These are phyloP conservation scores for Alternaria novae-zelandiae DNA, from an alignment of 2,329 filamentous ascomycete species.

Conservation along the genomic window DNA sequence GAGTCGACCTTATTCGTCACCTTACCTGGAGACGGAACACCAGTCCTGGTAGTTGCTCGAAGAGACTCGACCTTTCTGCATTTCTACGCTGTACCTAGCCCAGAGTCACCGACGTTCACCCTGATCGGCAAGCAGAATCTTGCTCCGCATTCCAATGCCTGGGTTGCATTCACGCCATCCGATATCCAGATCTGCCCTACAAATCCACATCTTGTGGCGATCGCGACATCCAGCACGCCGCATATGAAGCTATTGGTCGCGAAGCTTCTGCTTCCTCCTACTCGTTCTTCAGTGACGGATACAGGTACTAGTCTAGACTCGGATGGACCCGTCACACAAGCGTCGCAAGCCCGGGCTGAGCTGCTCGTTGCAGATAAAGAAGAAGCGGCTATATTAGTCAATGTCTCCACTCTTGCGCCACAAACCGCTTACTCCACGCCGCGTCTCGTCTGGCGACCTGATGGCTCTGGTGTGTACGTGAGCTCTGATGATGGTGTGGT, in stretches of 20 bases:
- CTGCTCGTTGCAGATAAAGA: slow-evolving; percentile 62
- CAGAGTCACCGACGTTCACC: slow-evolving; percentile 15
- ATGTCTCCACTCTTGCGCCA: slow-evolving; percentile 66
- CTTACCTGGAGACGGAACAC: slow-evolving; percentile 54
- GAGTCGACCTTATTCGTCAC: slow-evolving; percentile 62
- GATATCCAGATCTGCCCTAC: slow-evolving; percentile 62
- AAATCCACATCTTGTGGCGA: slow-evolving; percentile 61
- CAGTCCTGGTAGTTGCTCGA: slow-evolving; percentile 61
- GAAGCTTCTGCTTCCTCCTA: slow-evolving; percentile 60
- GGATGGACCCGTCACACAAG: slow-evolving; percentile 52
- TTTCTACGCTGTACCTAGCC: slow-evolving; percentile 56
- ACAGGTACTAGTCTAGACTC: slow-evolving; percentile 7
- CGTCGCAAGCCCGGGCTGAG: slow-evolving; percentile 59
- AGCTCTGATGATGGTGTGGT: slow-evolving; percentile 70
- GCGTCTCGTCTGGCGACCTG: slow-evolving; percentile 66
- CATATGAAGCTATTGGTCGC: slow-evolving; percentile 69
- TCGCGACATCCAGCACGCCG: slow-evolving; percentile 66
- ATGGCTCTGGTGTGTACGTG: slow-evolving; percentile 68
- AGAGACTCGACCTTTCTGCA: slow-evolving; percentile 66
- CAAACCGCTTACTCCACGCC: slow-evolving; percentile 68
- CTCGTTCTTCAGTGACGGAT: slow-evolving; percentile 6
- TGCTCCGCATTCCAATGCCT: slow-evolving; percentile 68
- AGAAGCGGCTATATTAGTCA: slow-evolving; percentile 65
- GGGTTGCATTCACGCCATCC: slow-evolving; percentile 68
- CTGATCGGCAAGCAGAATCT: slow-evolving; percentile 65